Evolutionary conservation across 139 green algal species (phyloP).

Genomic region (Tetradesmus lagerheimii): DNA sequence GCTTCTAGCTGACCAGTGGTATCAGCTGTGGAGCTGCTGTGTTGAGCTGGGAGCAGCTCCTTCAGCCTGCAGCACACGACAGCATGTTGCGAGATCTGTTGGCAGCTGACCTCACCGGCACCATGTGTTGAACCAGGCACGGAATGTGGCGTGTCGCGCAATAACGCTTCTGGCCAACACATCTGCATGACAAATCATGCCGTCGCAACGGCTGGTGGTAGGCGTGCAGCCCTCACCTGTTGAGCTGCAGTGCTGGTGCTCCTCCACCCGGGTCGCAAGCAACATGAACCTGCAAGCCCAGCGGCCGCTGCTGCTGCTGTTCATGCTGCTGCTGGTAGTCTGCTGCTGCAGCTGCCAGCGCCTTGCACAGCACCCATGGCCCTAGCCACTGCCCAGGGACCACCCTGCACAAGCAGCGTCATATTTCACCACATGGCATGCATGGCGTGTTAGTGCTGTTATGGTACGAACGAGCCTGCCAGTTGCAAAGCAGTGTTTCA

Average conservation of each 20-base stretch:
- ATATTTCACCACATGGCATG: neutral
- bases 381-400: slow-evolving; percentile 90
- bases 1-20: neutral
- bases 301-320: slow-evolving; percentile 22
- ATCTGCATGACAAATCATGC: neutral
- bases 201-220: too few species aligned
- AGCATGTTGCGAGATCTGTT: neutral
- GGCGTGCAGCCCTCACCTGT: neutral
- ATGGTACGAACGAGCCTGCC: too few species aligned
- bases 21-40: neutral
- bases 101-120: neutral
- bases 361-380: slow-evolving; percentile 86
- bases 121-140: neutral
- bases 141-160: too few species aligned
- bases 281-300: slow-evolving; percentile 67
- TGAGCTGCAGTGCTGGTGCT: slow-evolving; percentile 72
- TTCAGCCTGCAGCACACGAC: slow-evolving; percentile 5
- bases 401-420: slow-evolving; percentile 69
- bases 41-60: neutral
- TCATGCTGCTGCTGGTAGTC: slow-evolving; percentile 38
- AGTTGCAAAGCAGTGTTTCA: too few species aligned
- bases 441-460: too few species aligned
- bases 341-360: slow-evolving; percentile 68
- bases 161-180: neutral
- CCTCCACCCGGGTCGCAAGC: slow-evolving; percentile 80